phyloP scores from a whole-genome alignment of 306 rosid species.

The Ceratonia siliqua region DNA sequence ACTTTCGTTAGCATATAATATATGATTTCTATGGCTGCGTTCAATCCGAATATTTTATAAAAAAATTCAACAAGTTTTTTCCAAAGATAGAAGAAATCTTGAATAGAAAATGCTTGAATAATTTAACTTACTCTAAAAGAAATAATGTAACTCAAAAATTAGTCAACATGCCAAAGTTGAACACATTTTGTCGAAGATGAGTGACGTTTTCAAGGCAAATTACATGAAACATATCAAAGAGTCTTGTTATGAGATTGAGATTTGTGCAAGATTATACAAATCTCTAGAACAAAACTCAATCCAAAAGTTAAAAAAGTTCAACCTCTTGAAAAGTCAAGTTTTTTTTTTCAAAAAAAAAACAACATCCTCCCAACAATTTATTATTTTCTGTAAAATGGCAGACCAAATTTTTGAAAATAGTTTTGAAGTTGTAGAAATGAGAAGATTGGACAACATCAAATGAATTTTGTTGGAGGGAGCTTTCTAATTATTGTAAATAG shows the following conservation, averaged over 20 bases:
- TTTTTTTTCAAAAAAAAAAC: no score
- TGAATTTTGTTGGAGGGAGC: no score
- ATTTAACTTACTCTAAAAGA: background rate
- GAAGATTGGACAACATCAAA: no score
- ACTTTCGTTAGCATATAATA: background rate
- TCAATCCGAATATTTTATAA: background rate
- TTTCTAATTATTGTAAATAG: no score
- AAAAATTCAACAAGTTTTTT: background rate
- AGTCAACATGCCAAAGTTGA: background rate
- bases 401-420: no score
- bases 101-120: background rate
- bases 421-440: no score
- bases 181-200: background rate
- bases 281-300: no score
- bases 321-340: no score
- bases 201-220: background rate
- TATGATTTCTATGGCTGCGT: background rate
- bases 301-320: no score
- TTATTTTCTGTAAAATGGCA: no score
- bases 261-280: no score
- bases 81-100: background rate
- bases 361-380: no score
- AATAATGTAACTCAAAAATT: background rate
- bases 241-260: background rate
- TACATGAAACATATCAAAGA: background rate